These are phyloP conservation scores for Russula emetica DNA, from an alignment of 768 basidiomycete species.

Conservation along the genomic window DNA sequence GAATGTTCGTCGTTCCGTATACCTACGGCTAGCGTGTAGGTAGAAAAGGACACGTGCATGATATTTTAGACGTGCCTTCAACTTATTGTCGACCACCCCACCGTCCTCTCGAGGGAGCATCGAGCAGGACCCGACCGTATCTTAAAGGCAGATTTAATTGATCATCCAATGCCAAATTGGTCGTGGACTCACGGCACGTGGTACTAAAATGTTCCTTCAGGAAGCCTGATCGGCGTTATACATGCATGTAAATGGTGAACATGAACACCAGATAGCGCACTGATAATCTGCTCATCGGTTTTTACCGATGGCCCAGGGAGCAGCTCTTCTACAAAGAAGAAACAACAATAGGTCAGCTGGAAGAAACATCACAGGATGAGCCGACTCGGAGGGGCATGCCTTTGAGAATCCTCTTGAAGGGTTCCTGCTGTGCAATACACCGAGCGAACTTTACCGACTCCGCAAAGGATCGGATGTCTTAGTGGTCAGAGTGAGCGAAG, in stretches of 20 bases:
- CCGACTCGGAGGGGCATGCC: slow-evolving; percentile 2
- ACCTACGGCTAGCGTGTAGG: slow-evolving; percentile 19
- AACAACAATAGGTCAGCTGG: background rate
- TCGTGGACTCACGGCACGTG: slow-evolving; percentile 12
- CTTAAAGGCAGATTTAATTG: background rate
- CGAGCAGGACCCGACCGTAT: slow-evolving; percentile 21
- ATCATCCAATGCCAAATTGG: too few relatives aligned
- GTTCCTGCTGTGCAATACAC: slow-evolving; percentile 24
- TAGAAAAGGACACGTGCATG: background rate
- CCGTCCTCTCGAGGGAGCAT: slow-evolving; percentile 26
- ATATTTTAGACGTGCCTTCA: slow-evolving; percentile 15
- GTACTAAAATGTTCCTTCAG: background rate
- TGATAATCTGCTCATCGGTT: slow-evolving; percentile 22
- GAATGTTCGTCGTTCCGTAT: slow-evolving; percentile 33
- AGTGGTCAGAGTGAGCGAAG: background rate
- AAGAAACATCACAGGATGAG: background rate
- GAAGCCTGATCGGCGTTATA: background rate
- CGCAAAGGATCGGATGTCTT: slow-evolving; percentile 22
- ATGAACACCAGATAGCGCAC: background rate
- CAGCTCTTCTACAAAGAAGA: slow-evolving; percentile 11
- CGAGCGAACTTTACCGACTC: slow-evolving; percentile 29
- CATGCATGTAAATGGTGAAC: background rate
- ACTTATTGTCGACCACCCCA: slow-evolving; percentile 25
- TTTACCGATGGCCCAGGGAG: slow-evolving; percentile 21
- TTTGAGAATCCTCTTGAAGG: slow-evolving; percentile 25